A percentile compares a stretch with the other conserved stretches of the same genome.
Evolutionary conservation across 73 alveolate species (phyloP).

Genomic region (Breviolum minutum): DNA sequence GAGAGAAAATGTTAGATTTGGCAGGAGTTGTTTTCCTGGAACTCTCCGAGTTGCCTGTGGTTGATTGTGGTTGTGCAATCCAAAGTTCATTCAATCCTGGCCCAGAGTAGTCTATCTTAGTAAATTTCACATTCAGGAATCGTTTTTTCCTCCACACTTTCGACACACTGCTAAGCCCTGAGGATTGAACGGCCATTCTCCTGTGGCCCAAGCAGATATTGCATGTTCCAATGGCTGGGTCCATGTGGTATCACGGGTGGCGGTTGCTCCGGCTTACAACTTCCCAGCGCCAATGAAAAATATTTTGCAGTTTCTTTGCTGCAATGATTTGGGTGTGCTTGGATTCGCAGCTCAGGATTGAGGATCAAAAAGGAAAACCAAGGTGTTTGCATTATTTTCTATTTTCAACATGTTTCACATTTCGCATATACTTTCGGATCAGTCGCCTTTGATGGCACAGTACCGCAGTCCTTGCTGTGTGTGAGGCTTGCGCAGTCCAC

Average conservation of each 20-base stretch:
- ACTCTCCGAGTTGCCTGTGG: no score
- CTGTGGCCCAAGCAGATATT: slow-evolving; percentile 49
- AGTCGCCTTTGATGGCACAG: background rate
- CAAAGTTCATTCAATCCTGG: no score
- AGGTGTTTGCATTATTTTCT: background rate
- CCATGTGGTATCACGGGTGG: slow-evolving; percentile 58
- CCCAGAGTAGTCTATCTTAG: no score
- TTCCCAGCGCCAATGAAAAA: slow-evolving; percentile 54
- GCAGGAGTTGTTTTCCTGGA: no score
- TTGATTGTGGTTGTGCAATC: no score
- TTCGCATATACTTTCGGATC: background rate
- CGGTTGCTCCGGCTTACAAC: background rate
- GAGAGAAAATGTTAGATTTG: no score
- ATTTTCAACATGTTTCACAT: background rate
- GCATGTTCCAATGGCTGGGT: slow-evolving; percentile 77
- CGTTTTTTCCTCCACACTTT: no score
- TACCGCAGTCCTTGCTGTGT: background rate
- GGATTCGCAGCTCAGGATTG: background rate
- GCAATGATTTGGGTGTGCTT: background rate
- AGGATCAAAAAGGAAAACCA: background rate
- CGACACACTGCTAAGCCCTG: no score
- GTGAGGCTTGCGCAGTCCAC: slow-evolving; percentile 4
- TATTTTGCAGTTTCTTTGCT: background rate
- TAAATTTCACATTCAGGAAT: no score
- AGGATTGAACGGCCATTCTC: slow-evolving; percentile 47